These are phyloP conservation scores for Lyophyllum semitale DNA, from an alignment of 768 basidiomycete genomes.

Conservation along the genomic window DNA sequence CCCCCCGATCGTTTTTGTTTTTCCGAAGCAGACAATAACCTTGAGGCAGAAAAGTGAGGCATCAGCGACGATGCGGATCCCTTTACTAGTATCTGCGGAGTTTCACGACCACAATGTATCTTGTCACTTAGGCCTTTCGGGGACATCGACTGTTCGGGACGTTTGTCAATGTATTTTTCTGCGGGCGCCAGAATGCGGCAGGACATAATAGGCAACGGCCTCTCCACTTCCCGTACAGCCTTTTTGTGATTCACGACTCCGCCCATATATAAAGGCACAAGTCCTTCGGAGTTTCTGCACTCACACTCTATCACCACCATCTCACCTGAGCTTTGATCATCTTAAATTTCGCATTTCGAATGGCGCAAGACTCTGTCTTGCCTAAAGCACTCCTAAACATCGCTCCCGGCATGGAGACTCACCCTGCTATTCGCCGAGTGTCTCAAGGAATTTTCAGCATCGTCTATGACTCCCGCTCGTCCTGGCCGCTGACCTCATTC, in stretches of 20 bases:
- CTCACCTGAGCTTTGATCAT: neutral
- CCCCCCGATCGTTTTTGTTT: neutral
- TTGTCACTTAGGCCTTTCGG: neutral
- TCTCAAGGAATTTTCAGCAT: constrained; percentile 37
- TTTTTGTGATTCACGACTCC: neutral
- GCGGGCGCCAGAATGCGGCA: neutral
- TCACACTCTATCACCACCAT: neutral
- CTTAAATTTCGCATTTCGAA: neutral
- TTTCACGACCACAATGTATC: neutral
- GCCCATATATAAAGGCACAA: neutral
- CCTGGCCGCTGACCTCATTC: neutral
- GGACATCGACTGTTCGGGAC: neutral
- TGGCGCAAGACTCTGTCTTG: neutral
- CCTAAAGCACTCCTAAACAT: neutral
- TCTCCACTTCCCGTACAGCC: neutral
- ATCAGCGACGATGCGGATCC: neutral
- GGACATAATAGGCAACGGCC: neutral
- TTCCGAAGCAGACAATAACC: neutral
- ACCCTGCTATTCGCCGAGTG: constrained; percentile 18
- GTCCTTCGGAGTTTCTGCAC: too few species aligned
- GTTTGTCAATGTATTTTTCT: constrained; percentile 1
- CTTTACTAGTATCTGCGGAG: neutral
- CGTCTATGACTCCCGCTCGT: constrained; percentile 25
- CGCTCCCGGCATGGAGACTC: neutral
- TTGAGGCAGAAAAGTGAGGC: neutral